These are phyloP conservation scores for Corymbia citriodora DNA, from an alignment of 441 rosid genomes.

Conservation along the genomic window DNA sequence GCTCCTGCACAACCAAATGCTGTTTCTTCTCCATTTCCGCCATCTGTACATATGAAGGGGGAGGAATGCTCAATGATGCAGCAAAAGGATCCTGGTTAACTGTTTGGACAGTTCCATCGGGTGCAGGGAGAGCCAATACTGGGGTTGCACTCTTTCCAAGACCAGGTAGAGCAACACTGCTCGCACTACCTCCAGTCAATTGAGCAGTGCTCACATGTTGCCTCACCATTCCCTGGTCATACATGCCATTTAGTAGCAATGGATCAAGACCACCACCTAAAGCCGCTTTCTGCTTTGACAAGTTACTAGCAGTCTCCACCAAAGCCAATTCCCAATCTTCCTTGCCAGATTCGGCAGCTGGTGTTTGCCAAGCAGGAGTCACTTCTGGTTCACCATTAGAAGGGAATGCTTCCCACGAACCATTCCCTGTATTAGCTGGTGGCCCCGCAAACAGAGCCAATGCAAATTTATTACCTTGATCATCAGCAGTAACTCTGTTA, in stretches of 20 bases:
- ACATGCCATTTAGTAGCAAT: conserved; percentile 72
- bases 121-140: conserved; percentile 87
- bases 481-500: conserved; percentile 58
- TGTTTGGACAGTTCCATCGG: conserved; percentile 72
- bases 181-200: conserved; percentile 79
- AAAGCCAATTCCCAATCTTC: conserved; percentile 95
- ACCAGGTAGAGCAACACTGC: conserved; percentile 78
- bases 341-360: conserved; percentile 79
- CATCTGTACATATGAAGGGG: conserved; percentile 94
- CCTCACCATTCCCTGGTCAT: conserved; percentile 87
- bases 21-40: conserved; percentile 93
- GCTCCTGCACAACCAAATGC: conserved; percentile 67
- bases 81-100: conserved; percentile 91
- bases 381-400: conserved; percentile 55
- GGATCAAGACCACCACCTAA: conserved; percentile 90
- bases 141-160: conserved; percentile 49
- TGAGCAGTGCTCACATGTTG: no score
- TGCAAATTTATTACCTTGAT: conserved; percentile 81
- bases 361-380: conserved; percentile 94
- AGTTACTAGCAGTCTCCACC: conserved; percentile 76
- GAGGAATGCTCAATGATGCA: conserved; percentile 64
- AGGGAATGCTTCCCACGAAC: conserved; percentile 90
- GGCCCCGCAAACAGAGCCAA: conserved; percentile 79
- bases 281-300: conserved; percentile 60
- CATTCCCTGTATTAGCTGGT: conserved; percentile 33